Evolutionary conservation across 2,329 filamentous ascomycete species (phyloP).

Genomic region (Chaetomium sp.): DNA sequence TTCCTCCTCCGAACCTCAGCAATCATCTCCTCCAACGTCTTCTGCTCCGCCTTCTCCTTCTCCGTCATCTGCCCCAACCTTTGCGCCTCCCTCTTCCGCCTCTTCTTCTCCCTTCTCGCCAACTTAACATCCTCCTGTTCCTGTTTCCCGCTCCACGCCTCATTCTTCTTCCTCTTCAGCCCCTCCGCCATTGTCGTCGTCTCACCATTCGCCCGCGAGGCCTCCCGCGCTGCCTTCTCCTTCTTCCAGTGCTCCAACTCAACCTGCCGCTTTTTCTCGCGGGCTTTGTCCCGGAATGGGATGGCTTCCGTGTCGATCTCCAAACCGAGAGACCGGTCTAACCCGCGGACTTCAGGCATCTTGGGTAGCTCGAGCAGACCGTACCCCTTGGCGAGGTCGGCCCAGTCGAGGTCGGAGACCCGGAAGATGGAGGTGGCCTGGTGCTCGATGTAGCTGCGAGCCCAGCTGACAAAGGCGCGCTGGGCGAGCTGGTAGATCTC

Average conservation of each 20-base stretch:
- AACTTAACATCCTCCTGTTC: slow-evolving; percentile 58
- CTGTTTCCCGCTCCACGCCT: slow-evolving; percentile 67
- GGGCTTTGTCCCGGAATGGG: slow-evolving; percentile 63
- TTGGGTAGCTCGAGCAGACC: slow-evolving; percentile 79
- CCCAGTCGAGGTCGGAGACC: slow-evolving; percentile 75
- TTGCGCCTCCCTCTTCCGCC: slow-evolving; percentile 50
- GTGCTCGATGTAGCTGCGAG: slow-evolving; percentile 86
- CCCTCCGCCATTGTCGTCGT: slow-evolving; percentile 22
- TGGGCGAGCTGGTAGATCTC: slow-evolving; percentile 81
- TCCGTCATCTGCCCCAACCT: slow-evolving; percentile 61
- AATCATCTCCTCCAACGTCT: slow-evolving; percentile 59
- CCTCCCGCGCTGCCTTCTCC: slow-evolving; percentile 30
- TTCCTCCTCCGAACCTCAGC: slow-evolving; percentile 56
- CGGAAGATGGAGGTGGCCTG: slow-evolving; percentile 88
- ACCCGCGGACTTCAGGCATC: slow-evolving; percentile 79
- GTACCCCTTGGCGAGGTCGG: slow-evolving; percentile 73
- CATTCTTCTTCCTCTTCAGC: slow-evolving; percentile 55
- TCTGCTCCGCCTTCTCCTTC: slow-evolving; percentile 57
- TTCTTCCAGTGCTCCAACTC: slow-evolving; percentile 46
- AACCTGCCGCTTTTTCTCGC: slow-evolving; percentile 58
- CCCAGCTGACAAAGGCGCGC: slow-evolving; percentile 87
- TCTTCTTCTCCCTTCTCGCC: slow-evolving; percentile 31
- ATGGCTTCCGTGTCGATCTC: slow-evolving; percentile 62
- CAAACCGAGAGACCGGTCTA: slow-evolving; percentile 55
- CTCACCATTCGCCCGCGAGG: slow-evolving; percentile 31